Conservation (phyloP, 2,329 filamentous ascomycete genomes). For the Penicillium glabrum region DNA sequence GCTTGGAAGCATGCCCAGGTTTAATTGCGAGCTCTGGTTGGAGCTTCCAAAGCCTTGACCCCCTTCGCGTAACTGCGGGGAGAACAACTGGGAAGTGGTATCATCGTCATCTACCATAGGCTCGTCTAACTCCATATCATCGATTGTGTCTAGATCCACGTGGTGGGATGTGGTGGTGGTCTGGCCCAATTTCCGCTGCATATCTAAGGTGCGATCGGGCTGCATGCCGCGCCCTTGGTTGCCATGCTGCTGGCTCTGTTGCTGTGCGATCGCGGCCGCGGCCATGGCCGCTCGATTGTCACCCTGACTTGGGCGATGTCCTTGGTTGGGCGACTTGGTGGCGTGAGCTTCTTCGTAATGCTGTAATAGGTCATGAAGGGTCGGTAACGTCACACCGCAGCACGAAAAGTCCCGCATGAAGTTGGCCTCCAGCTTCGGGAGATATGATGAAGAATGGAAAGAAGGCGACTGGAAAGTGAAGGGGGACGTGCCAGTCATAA, state of each 20-base stretch:
- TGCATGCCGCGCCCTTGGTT: constrained; percentile 36
- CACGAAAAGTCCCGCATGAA: constrained; percentile 98
- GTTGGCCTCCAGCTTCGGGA: constrained; percentile 93
- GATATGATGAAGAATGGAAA: constrained; percentile 92
- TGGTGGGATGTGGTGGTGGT: constrained; percentile 32
- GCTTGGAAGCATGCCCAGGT: constrained; percentile 72
- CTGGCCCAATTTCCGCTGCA: constrained; percentile 39
- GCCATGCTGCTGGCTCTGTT: constrained; percentile 49
- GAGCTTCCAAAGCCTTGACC: constrained; percentile 62
- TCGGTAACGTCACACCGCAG: constrained; percentile 84
- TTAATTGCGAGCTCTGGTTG: constrained; percentile 66
- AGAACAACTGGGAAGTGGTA: constrained; percentile 39
- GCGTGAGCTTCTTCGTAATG: constrained; percentile 97
- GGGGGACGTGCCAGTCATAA: constrained; percentile 96
- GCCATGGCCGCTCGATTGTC: constrained; percentile 54
- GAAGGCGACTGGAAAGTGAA: constrained; percentile 89
- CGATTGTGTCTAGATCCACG: constrained; percentile 76
- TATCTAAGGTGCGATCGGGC: constrained; percentile 34
- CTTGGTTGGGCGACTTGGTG: constrained; percentile 57
- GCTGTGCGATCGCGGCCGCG: constrained; percentile 49
- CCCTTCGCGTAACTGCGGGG: constrained; percentile 67
- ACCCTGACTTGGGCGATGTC: constrained; percentile 50
- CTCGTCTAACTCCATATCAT: constrained; percentile 97
- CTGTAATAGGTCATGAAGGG: constrained; percentile 89
- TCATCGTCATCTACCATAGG: constrained; percentile 56